A percentile compares a stretch with the other conserved stretches of the same genome.
phyloP scores from a whole-genome alignment of 495 filamentous ascomycete genomes.

The Cetradonia linearis region DNA sequence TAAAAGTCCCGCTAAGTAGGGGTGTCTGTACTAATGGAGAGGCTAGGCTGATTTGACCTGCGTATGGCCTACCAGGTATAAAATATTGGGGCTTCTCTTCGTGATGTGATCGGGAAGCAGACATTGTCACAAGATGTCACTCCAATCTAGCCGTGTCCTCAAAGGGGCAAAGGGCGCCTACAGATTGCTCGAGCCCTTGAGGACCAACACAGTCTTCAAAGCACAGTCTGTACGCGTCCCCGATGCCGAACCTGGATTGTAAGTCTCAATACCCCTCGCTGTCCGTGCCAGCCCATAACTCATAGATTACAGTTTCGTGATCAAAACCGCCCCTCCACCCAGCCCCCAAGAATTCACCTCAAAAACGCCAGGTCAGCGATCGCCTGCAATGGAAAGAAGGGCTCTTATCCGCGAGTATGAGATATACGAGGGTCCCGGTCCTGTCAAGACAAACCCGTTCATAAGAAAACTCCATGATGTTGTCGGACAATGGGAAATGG shows the following conservation, averaged over 20 bases:
- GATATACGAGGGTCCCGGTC: slow-evolving; percentile 7
- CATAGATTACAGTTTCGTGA: slow-evolving; percentile 5
- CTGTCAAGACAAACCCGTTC: slow-evolving; percentile 1
- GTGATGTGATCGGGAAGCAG: slow-evolving; percentile 5
- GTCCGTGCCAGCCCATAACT: background rate
- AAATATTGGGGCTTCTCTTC: background rate
- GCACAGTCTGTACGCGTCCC: slow-evolving; percentile 2
- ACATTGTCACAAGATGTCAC: slow-evolving; percentile 8
- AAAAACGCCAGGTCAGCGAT: slow-evolving; percentile 7
- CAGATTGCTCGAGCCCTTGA: slow-evolving; percentile 12
- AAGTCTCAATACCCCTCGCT: background rate
- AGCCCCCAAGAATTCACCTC: slow-evolving; percentile 1
- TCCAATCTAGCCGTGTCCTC: slow-evolving; percentile 6
- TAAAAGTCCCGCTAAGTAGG: too few species aligned
- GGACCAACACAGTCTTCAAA: slow-evolving; percentile 7
- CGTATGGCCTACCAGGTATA: slow-evolving; percentile 3
- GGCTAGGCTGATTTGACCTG: slow-evolving; percentile 4
- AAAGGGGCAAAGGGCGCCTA: slow-evolving; percentile 12
- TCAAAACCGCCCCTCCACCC: slow-evolving; percentile 13
- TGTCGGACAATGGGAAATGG: slow-evolving; percentile 11
- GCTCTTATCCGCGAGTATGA: slow-evolving; percentile 9
- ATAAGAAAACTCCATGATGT: slow-evolving; percentile 10
- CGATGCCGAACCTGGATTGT: slow-evolving; percentile 8
- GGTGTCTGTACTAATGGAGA: too few species aligned
- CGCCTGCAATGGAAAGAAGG: slow-evolving; percentile 14